Base-by-base conservation (phyloP, 2,329 filamentous ascomycete genomes). In the Cercospora zeina region DNA sequence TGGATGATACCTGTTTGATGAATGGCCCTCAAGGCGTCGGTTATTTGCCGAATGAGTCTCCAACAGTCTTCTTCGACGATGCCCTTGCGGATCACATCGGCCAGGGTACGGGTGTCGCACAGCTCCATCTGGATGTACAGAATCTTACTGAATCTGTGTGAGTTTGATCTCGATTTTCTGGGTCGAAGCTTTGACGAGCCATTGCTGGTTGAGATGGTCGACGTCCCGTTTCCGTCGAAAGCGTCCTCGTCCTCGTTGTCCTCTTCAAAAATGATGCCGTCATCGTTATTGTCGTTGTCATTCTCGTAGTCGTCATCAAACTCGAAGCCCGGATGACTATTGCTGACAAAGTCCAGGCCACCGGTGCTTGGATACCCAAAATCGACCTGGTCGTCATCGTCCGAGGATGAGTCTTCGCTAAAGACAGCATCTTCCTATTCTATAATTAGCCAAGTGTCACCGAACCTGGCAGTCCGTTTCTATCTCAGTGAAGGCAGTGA, bases 101-200 rank as follows among this genome's bases (percentile, higher is more conserved):
- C 88, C 33, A 99, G 83, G 0, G 95, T 97, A 68, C 90, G 86
- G 73, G 93, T 95, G 74, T 97, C 93, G 72, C 95, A 99, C 69
- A 97, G 96, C 74, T 99, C 95, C 95, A 99, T 99, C 64, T 96
- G 95, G 60, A 99, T 97, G 74, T 97, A 99, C 45, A 99, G 82
- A 6, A 93, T 88, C 0, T 89, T 93, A 57, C 85, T 85, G 63
- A 85, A 83, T 47, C 83, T 80, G 59, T 65, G 67, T 19, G 79
- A 78, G 59, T 77, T 76, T 13, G 81, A 81, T 57, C 78, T 78
- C 16, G 81, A 81, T 56, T 77, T 76, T 50, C 76, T 74, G 10
- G 79, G 74, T 9, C 54, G 59, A 5, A 65, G 49, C 19, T 42
- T 47, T 4, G 49, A 53, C 2, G 49, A 53, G 6, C 49, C 31